Base-by-base conservation (phyloP, 116 monocot species). In the Posidonia oceanica region DNA sequence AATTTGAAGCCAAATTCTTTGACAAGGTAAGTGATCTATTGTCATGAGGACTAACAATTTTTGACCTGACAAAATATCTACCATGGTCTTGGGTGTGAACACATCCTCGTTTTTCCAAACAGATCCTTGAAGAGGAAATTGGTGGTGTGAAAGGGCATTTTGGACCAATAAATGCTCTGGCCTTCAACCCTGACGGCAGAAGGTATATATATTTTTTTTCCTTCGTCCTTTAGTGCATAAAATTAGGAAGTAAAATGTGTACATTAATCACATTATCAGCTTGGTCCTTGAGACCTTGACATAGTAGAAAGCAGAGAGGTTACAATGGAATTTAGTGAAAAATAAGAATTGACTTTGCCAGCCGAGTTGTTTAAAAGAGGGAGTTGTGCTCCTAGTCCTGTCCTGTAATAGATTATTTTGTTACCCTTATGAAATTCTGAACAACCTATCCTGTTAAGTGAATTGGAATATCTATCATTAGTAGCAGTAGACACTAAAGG, bases 131-230 rank as follows among this genome's bases (percentile, higher is more conserved):
- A 82, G 92, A 93, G 66, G 93, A 98, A 83, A 98, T 98, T 71
- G 97, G 97, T n/a, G 97, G 97, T 70, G 97, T 98, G 29, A 98
- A 98, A 75, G 97, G 97, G 2, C 97, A 98, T 72, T 98, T 93
- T 74, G 97, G 97, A 74, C 97, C 97, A 41, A 98, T 98, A 21
- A 98, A 92, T 79, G 84, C 93, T 56, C 68, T 98, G 59, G 89
- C 97, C 17, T 98, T 98, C 67, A 98, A 98, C 87, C 97, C n/a
- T n/a, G 97, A 98, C 84, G 97, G 97, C 51, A 80, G 90, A 84
- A 98, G 93, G 97, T 97, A 14, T 52, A 11, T 29, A 22, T 10
- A 11, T 29, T 16, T 10, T 21, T 39, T 71, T 58, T 21, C 66
- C 3, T 41, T 66, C 39, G 12, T 42, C 42, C 13, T 44, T 66